These are phyloP conservation scores for Dentipellis fragilis DNA, from an alignment of 768 basidiomycete species.

Conservation along the genomic window DNA sequence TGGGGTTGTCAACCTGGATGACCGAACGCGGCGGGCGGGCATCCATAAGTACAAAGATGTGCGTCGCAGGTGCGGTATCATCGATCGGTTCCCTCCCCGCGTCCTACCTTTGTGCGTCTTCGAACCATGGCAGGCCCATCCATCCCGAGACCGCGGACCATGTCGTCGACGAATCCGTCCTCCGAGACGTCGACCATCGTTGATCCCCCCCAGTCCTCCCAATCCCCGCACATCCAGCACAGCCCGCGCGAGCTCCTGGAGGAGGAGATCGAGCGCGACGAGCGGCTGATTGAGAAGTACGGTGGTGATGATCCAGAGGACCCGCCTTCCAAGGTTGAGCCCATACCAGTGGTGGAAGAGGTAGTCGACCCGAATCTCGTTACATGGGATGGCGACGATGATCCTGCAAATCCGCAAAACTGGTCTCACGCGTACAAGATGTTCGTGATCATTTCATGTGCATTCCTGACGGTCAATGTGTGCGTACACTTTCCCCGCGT, in stretches of 20 bases:
- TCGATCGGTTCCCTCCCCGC: too few relatives aligned
- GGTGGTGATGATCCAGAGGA: background rate
- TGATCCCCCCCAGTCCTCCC: too few relatives aligned
- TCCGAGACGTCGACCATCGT: too few relatives aligned
- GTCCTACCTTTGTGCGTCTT: too few relatives aligned
- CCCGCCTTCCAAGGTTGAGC: background rate
- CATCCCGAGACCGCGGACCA: too few relatives aligned
- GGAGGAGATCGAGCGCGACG: background rate
- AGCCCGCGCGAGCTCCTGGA: background rate
- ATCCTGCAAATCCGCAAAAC: slow-evolving; percentile 14
- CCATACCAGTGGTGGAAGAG: background rate
- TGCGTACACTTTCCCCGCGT: slow-evolving; percentile 1
- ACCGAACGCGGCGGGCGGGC: too few relatives aligned
- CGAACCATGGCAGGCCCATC: too few relatives aligned
- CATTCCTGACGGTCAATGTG: slow-evolving; percentile 7
- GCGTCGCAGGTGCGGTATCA: too few relatives aligned
- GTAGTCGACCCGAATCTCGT: slow-evolving; percentile 6
- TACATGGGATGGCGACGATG: slow-evolving; percentile 9
- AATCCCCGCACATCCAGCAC: too few relatives aligned
- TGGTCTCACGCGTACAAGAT: slow-evolving; percentile 9
- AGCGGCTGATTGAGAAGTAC: background rate
- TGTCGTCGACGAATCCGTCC: too few relatives aligned
- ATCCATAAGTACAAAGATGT: too few relatives aligned
- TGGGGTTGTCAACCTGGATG: too few relatives aligned
- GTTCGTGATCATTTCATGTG: slow-evolving; percentile 5